Evolutionary conservation across 495 filamentous ascomycete species (phyloP), one percentile per base, ranked within the genome.

Genomic region (Hypoxylon rickii): DNA sequence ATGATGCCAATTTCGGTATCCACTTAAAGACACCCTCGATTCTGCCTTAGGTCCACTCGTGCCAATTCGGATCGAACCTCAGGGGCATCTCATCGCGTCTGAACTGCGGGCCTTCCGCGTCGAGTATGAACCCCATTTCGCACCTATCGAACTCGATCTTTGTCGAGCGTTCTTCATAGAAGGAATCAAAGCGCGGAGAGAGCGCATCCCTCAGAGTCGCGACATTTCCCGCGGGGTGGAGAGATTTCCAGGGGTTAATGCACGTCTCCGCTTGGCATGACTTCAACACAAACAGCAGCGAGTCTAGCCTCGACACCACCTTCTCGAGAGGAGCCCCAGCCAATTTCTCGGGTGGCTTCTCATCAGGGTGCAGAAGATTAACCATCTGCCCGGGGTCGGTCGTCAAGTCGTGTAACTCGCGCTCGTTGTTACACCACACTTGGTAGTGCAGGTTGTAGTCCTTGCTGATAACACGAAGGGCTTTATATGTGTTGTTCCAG

Each of bases 371-470:
- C 17, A 85, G 76, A 0, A 88, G 72, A 52, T 89, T 89, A 51
- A 76, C 59, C 40, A 86, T 57, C 57, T 88, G 80, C 51, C 81
- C 81, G 0, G 80, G 81, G 51, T 88, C 85, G 3, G 76, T 79
- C 77, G 69, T 78, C 2, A 87, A 64, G 44, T 88, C 83, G 45
- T 87, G 86, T 1, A 88, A 68, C 57, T 88, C 84, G 38, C 83
- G 79, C 62, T 86, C 83, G 39, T 81, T 80, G 33, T 67, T 85
- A 56, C 86, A 88, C 81, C 83, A 87, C 0, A 87, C 83, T 0
- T 84, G 78, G 43, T 88, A 88, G 49, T 83, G 83, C 1, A 87
- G 64, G 46, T 81, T 77, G 50, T 86, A 85, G 5, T 58, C 70
- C 3, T 76, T 59, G 3, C 80, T 73, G 12, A 83, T 66, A 12